Percentiles rank a stretch among this genome's conserved stretches.
phyloP scores from a whole-genome alignment of 305 asterid species.

The Fraxinus nigra region DNA sequence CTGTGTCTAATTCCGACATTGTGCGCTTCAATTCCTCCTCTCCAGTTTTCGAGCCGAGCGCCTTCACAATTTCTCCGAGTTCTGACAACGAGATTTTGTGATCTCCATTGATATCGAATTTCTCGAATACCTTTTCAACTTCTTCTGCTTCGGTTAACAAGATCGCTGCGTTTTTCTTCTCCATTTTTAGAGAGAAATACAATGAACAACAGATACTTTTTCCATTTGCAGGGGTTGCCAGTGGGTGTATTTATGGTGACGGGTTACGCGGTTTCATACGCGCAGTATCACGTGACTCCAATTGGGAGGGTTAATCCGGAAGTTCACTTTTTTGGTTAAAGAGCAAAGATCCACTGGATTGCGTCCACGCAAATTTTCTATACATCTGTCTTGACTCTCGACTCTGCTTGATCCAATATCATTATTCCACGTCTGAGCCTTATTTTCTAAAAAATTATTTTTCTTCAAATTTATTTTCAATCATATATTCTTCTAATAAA shows the following conservation, averaged over 20 bases:
- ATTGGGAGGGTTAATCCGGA: background rate
- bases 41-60: slow-evolving; percentile 59
- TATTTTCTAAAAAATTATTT: no score
- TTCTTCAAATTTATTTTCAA: no score
- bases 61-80: slow-evolving; percentile 54
- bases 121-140: slow-evolving; percentile 59
- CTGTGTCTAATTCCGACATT: slow-evolving; percentile 73
- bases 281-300: slow-evolving; percentile 20
- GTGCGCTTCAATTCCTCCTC: slow-evolving; percentile 57
- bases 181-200: slow-evolving; percentile 22
- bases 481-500: no score
- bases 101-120: slow-evolving; percentile 85
- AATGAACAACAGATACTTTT: background rate
- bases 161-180: slow-evolving; percentile 18
- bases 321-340: background rate
- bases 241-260: slow-evolving; percentile 21
- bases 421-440: no score
- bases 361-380: background rate
- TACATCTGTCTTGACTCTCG: no score
- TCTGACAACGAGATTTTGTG: slow-evolving; percentile 73
- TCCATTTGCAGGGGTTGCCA: background rate
- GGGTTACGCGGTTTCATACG: slow-evolving; percentile 41
- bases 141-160: slow-evolving; percentile 43
- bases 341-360: background rate
- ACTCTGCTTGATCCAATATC: background rate